Evolutionary conservation across 345 rosid genomes (phyloP).

Genomic region (Heritiera fomes): DNA sequence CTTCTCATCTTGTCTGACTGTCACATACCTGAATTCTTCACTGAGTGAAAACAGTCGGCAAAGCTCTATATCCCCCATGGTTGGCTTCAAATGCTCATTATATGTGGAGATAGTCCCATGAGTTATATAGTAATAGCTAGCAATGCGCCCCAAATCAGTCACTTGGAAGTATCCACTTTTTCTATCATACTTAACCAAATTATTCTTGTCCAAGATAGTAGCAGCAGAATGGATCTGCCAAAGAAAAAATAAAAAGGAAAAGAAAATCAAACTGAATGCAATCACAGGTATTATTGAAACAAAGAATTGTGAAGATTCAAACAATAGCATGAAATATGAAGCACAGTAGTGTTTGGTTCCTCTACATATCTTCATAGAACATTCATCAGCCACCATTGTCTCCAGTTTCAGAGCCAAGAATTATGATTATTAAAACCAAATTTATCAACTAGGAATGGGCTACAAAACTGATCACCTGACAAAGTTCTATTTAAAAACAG

Average conservation of each 20-base stretch:
- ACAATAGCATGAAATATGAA: not conserved
- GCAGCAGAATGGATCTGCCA: slow-evolving; percentile 92
- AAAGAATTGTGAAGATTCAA: not conserved
- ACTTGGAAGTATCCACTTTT: slow-evolving; percentile 97
- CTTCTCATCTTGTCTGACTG: slow-evolving; percentile 98
- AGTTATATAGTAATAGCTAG: slow-evolving; percentile 88
- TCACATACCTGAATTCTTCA: slow-evolving; percentile 92
- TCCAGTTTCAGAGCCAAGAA: not conserved
- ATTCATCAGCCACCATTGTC: not conserved
- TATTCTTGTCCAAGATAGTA: slow-evolving; percentile 79
- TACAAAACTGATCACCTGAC: not conserved
- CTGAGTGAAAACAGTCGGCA: slow-evolving; percentile 83
- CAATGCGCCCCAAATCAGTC: slow-evolving; percentile 99
- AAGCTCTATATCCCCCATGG: slow-evolving; percentile 95
- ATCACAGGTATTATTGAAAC: not conserved
- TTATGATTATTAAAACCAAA: not conserved
- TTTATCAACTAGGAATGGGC: not conserved
- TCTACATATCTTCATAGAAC: not conserved
- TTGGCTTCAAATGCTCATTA: slow-evolving; percentile 93
- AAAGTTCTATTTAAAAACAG: not conserved
- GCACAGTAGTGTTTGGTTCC: not conserved
- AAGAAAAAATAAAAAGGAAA: slow-evolving; percentile 7
- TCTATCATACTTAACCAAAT: slow-evolving; percentile 84
- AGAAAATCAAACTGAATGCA: not conserved
- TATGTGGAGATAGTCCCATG: slow-evolving; percentile 93